Evolutionary conservation across 2,329 filamentous ascomycete species (phyloP), one percentile per base, ranked within the genome.

Genomic region (Paraphoma sp.): DNA sequence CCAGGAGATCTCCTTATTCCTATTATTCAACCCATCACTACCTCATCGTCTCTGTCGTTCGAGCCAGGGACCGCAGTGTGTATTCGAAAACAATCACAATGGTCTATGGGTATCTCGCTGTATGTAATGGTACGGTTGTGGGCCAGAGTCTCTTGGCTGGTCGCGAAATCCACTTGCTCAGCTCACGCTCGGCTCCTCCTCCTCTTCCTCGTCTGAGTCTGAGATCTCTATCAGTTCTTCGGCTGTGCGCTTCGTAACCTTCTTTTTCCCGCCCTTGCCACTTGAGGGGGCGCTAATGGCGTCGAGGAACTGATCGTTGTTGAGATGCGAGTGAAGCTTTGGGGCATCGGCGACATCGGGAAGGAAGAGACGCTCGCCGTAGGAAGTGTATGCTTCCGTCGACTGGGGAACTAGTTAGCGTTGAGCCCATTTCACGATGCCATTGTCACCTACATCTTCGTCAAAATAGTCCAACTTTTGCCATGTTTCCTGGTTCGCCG

Each of bases 401-500:
- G 87, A 79, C 80, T 83, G 30, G n/a, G 23, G 9, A 16, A n/a
- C 28, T 9, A 28, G 42, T 62, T 14, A 67, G 58, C 45, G 16
- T 31, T 12, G 16, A 36, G 14, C 11, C n/a, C 29, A 18, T 3
- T 9, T 31, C 36, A 31, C 45, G 8, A 43, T n/a, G 28, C 5
- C 9, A 4, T 38, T 16, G 16, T n/a, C 41, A 1, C 65, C 51
- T 66, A 83, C 86, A 69, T 95, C 89, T 75, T 96, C 92, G 72
- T 96, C 91, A 49, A 90, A 84, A 81, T 93, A 97, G 59, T 87
- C 83, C 75, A 97, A 84, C 59, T 83, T 86, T 62, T 87, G 85
- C 95, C 95, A 99, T 54, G 83, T 81, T 74, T 99, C 94, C 50
- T 87, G 85, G 79, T 96, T 91, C 43, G 96, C 92, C 44, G 84